Percentiles rank a stretch among this genome's conserved stretches.
Evolutionary conservation across 257 asterid genomes (phyloP).

Genomic region (Euphrasia confusa): DNA sequence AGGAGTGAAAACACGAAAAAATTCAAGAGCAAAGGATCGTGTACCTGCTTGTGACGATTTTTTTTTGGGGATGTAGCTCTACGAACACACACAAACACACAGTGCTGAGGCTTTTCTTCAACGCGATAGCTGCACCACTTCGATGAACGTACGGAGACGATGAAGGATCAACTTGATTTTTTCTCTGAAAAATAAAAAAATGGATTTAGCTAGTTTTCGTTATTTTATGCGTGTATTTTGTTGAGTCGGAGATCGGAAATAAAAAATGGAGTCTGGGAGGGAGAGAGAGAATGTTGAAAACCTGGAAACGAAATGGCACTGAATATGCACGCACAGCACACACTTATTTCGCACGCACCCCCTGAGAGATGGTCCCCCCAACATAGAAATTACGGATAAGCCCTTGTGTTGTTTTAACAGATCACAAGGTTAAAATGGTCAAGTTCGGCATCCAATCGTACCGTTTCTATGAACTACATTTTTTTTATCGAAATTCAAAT

Average conservation of each 20-base stretch:
- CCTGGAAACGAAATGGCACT: slow-evolving; percentile 14
- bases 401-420: background rate
- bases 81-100: background rate
- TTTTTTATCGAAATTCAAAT: too few relatives aligned
- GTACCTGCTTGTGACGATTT: slow-evolving; percentile 6
- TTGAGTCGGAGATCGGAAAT: slow-evolving; percentile 13
- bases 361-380: slow-evolving; percentile 24
- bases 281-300: background rate
- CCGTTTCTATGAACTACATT: background rate
- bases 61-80: background rate
- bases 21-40: background rate
- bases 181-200: background rate
- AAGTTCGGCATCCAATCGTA: background rate
- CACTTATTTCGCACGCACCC: slow-evolving; percentile 2
- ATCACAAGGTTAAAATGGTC: background rate
- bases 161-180: too few relatives aligned
- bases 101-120: slow-evolving; percentile 16
- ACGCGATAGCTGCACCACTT: background rate
- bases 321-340: slow-evolving; percentile 16
- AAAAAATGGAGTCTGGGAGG: background rate
- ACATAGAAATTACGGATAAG: slow-evolving; percentile 17
- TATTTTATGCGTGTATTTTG: background rate
- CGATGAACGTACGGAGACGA: background rate
- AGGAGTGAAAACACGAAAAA: too few relatives aligned
- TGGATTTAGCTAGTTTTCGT: background rate